Base-by-base conservation (phyloP, 2,329 filamentous ascomycete genomes). In the Aspergillus candidus region DNA sequence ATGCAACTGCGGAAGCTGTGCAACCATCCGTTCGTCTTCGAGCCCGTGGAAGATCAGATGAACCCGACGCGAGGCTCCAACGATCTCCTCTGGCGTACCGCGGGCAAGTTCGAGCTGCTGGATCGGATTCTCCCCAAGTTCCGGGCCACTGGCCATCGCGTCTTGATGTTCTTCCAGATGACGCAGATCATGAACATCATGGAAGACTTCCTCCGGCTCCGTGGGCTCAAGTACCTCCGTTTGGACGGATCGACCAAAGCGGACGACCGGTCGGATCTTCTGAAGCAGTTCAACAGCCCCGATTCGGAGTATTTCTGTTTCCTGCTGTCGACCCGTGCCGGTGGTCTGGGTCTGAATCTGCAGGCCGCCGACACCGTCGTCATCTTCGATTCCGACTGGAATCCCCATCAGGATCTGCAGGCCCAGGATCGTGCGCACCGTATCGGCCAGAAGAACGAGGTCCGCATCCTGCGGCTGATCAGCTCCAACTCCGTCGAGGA, bases 131-230 rank as follows among this genome's bases (percentile, higher is more conserved):
- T 98, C 51, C 93, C 93, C 37, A 98, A 98, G 70, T 97, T 98
- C 68, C 80, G 87, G 56, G 83, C 79, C 3, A 90, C 88, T 1
- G 88, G 88, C 12, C 93, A 98, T 79, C 86, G 93, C 68, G 89
- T 97, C 22, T 76, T 98, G 66, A 97, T 98, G 86, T 98, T 98
- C 79, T 98, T 98, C 77, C 93, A 98, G 67, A 98, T 98, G 93
- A 98, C 93, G 4, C 90, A 94, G 50, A 98, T 98, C 64, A 98
- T 98, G 93, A 95, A 98, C 70, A 98, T 98, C 61, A 97, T 98
- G 93, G 93, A 98, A 59, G 93, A 98, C 65, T 98, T 94, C 66
- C 71, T 98, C 50, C 84, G 91, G 3, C 84, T 88, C 60, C 80
- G 88, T 52, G 85, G 84, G 37, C 76, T 95, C 55, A 78, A 86